phyloP scores from a whole-genome alignment of 495 filamentous ascomycete species.

The Niebla homalea region DNA sequence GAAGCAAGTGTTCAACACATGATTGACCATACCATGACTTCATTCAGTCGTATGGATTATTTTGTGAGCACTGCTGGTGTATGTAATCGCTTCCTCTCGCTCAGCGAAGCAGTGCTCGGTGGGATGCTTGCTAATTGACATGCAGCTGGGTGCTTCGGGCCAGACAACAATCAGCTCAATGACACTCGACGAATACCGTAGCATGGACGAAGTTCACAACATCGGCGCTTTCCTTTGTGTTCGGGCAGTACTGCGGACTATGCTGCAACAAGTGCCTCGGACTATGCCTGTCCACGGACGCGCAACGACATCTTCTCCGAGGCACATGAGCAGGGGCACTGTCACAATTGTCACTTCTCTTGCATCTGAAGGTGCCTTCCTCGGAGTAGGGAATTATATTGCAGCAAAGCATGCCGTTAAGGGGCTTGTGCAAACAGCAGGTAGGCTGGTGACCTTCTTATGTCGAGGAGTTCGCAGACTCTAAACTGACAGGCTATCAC shows the following conservation, averaged over 20 bases:
- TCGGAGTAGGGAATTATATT: conserved; percentile 4
- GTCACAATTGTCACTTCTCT: conserved; percentile 6
- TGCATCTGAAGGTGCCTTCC: conserved; percentile 6
- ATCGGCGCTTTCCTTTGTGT: too few relatives aligned
- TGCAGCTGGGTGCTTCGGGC: too few relatives aligned
- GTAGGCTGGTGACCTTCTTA: too few relatives aligned
- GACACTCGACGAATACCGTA: too few relatives aligned
- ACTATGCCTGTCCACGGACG: neutral
- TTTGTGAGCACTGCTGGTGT: neutral
- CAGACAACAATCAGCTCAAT: too few relatives aligned
- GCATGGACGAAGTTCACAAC: too few relatives aligned
- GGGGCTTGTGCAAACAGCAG: too few relatives aligned
- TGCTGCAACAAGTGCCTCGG: neutral
- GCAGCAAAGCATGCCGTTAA: conserved; percentile 7
- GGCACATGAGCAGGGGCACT: conserved; percentile 1
- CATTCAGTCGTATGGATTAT: neutral
- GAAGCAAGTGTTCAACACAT: neutral
- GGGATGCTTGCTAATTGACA: too few relatives aligned
- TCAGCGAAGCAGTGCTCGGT: too few relatives aligned
- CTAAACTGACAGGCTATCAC: too few relatives aligned
- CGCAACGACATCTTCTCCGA: neutral
- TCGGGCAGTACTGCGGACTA: too few relatives aligned
- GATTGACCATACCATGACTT: neutral
- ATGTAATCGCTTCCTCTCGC: neutral
- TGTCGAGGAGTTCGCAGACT: too few relatives aligned